phyloP scores from a whole-genome alignment of 2,329 filamentous ascomycete genomes.

The Tolypocladium pustulatum region DNA sequence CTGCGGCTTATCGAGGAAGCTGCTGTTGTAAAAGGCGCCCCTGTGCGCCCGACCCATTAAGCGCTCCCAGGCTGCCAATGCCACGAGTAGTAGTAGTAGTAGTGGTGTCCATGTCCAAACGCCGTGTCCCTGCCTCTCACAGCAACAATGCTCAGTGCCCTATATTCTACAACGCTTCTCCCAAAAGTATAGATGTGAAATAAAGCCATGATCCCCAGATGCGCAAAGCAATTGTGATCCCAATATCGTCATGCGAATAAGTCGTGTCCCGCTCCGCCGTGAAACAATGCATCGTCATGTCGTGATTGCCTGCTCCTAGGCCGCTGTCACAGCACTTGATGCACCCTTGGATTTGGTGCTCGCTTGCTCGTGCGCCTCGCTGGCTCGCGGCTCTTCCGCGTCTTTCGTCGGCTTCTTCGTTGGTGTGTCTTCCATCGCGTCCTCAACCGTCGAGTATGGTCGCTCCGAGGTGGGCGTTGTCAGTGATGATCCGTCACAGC shows the following conservation, averaged over 20 bases:
- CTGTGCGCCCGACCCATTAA: not conserved
- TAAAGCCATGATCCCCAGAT: not conserved
- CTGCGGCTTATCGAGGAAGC: not conserved
- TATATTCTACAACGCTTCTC: not conserved
- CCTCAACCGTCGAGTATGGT: slow-evolving; percentile 20
- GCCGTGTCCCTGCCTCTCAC: not conserved
- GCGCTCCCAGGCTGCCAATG: not conserved
- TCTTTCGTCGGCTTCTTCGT: slow-evolving; percentile 17
- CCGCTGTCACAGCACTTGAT: not conserved
- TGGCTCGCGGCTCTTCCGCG: slow-evolving; percentile 3
- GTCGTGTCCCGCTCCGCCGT: slow-evolving; percentile 3
- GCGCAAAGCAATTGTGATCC: not conserved
- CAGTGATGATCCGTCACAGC: slow-evolving; percentile 24
- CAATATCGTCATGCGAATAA: not conserved
- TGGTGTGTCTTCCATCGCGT: slow-evolving; percentile 19
- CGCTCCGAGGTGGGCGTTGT: slow-evolving; percentile 28
- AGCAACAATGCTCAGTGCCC: not conserved
- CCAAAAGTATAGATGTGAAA: slow-evolving; percentile 1
- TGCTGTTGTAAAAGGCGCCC: not conserved
- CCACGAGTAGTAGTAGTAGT: not conserved
- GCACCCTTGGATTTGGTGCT: not conserved
- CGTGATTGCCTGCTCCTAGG: slow-evolving; percentile 3
- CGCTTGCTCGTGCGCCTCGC: not conserved
- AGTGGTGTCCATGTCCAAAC: slow-evolving; percentile 1
- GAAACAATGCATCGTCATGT: slow-evolving; percentile 6